Percentiles rank a stretch among this genome's conserved stretches.
phyloP scores from a whole-genome alignment of 768 basidiomycete species.

The Boletus tomentosulus region DNA sequence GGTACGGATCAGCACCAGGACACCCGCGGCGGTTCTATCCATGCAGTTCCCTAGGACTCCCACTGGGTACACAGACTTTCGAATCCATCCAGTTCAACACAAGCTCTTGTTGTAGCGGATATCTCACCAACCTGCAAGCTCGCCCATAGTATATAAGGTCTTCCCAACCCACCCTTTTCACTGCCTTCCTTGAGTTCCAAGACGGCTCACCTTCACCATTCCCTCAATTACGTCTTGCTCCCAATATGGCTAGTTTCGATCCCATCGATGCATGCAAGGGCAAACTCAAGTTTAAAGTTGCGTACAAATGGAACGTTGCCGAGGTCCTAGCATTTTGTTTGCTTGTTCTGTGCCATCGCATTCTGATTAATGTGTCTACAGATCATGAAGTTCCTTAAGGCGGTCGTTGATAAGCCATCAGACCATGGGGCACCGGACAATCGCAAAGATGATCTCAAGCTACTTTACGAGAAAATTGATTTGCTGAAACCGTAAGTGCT shows the following conservation, averaged over 20 bases:
- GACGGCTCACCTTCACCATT: not conserved
- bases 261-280: not conserved
- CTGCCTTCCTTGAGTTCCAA: not conserved
- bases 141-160: not conserved
- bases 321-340: not conserved
- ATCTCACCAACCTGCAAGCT: not conserved
- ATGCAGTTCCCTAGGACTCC: too few species aligned
- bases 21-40: too few species aligned
- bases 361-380: not conserved
- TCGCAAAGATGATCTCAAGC: not conserved
- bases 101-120: not conserved
- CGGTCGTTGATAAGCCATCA: not conserved
- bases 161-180: not conserved
- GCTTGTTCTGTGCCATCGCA: not conserved
- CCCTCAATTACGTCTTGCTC: not conserved
- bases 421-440: not conserved
- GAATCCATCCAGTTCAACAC: not conserved
- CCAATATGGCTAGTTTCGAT: not conserved
- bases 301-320: not conserved
- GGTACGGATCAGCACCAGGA: not conserved
- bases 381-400: not conserved
- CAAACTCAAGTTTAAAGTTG: not conserved
- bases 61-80: not conserved
- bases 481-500: not conserved
- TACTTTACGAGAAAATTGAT: not conserved